Evolutionary conservation across 2,329 filamentous ascomycete species (phyloP), one percentile per base, ranked within the genome.

Genomic region (Thelonectria discophora): DNA sequence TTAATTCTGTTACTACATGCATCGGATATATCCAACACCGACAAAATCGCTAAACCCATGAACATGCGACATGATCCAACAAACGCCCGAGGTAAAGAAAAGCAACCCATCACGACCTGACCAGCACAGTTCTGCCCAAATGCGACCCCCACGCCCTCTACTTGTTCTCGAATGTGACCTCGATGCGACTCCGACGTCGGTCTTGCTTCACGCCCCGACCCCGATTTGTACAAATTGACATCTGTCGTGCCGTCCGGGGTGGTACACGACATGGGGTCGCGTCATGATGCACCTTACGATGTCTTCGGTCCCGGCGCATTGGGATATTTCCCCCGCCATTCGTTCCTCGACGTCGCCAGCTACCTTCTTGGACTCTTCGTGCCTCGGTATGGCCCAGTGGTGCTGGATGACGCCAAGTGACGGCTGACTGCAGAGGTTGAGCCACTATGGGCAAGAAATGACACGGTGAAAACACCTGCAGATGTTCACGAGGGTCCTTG

Each of bases 261-360:
- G 77, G 52, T 71, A 77, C 12, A 74, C 66, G 12, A 71, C 73
- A 11, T 72, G 70, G 8, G 73, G 61, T 3, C 70, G 58, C 60
- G 71, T 63, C 20, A 75, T 58, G 3, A 37, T 70, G 45, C 69
- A 70, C 7, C 61, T 63, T 10, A 46, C 58, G 11, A 63, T 63
- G 11, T 72, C 69, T 10, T 58, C 37, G 2, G 39, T 27, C 9
- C 56, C 54, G 21, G 60, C 15, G 1, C 52, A 72, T 66, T 2
- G 69, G 70, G n/a, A 77, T 73, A 61, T 76, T 76, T 68, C n/a
- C 75, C 70, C 7, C 72, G 52, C 27, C 40, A 55, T 67, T 3
- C 61, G 53, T 20, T 49, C 30, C 13, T 50, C 37, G 17, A 34
- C 6, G 9, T 18, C 12, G 12, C 18, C 18, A 13, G 65, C 60